Evolutionary conservation across 306 rosid genomes (phyloP), one percentile per base, ranked within the genome.

Genomic region (Clitoria ternatea): DNA sequence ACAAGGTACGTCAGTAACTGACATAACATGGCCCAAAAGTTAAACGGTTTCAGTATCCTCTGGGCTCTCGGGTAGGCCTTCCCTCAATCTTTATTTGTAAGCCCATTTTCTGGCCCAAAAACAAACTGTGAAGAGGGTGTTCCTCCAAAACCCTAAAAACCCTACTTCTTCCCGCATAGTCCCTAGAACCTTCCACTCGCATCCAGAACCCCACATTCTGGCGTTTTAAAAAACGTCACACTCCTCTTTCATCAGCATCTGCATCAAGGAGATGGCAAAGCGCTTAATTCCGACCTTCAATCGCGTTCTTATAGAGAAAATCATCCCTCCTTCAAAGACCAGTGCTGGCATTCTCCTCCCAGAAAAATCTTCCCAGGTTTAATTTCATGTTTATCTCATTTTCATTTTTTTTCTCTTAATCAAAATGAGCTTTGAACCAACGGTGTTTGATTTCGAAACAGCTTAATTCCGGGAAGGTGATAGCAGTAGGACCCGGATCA

Each of bases 381-480:
- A n/a, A n/a, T n/a, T n/a, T n/a, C n/a, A n/a, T n/a, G n/a, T n/a
- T n/a, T n/a, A n/a, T n/a, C n/a, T n/a, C n/a, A n/a, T n/a, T n/a
- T n/a, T n/a, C n/a, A n/a, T n/a, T n/a, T n/a, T n/a, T n/a, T n/a
- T n/a, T n/a, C n/a, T n/a, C n/a, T n/a, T n/a, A n/a, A n/a, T n/a
- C n/a, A n/a, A n/a, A n/a, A n/a, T n/a, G n/a, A n/a, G n/a, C n/a
- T n/a, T 15, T 22, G 59, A 53, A 18, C 19, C 12, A 55, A 54
- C 15, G n/a, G 11, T 56, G 3, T 39, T 2, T 45, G 29, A 42
- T 72, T 74, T 45, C 6, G 43, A 26, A 44, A 47, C 73, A 93
- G 98, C 77, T 90, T 33, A 93, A 90, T 84, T 88, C 98, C 0
- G 98, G 98, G 5, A 90, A 83, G 75, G 98, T 93, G 48, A 43